phyloP scores from a whole-genome alignment of 176 grass and related monocot species.

The Chloris gayana region DNA sequence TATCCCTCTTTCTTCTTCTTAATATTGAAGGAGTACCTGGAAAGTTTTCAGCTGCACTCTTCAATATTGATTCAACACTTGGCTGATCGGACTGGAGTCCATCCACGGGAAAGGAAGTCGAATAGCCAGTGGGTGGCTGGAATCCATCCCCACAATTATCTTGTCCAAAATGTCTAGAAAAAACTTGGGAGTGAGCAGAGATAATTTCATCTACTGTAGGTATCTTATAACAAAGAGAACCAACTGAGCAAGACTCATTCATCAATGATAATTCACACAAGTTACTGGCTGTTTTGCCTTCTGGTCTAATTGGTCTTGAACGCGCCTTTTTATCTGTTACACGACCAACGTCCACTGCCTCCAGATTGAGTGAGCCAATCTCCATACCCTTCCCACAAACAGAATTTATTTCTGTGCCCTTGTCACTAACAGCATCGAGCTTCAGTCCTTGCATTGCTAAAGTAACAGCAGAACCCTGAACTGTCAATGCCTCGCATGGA shows the following conservation, averaged over 20 bases:
- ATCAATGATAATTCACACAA: background rate
- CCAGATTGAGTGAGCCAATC: background rate
- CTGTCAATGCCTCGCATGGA: constrained; percentile 21
- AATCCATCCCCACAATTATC: constrained; percentile 28
- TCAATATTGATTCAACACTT: constrained; percentile 76
- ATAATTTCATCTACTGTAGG: constrained; percentile 56
- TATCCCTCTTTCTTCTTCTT: constrained; percentile 69
- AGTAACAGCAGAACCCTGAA: constrained; percentile 38
- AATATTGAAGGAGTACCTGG: constrained; percentile 82
- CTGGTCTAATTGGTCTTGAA: constrained; percentile 19
- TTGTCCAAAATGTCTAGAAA: constrained; percentile 23
- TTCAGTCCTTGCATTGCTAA: constrained; percentile 31
- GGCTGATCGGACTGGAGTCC: constrained; percentile 32
- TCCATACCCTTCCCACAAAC: constrained; percentile 25
- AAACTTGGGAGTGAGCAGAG: constrained; percentile 44
- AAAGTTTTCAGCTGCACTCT: constrained; percentile 81
- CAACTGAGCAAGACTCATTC: constrained; percentile 46
- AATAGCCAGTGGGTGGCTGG: constrained; percentile 31
- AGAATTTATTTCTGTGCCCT: constrained; percentile 22
- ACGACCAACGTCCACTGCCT: background rate
- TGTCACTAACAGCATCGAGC: constrained; percentile 30
- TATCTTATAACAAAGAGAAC: constrained; percentile 84
- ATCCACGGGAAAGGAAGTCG: constrained; percentile 30
- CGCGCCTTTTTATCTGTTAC: background rate
- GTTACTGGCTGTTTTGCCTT: constrained; percentile 14